A percentile compares a stretch with the other conserved stretches of the same genome.
Evolutionary conservation across 805 yeast species (phyloP).

Genomic region (Nakazawaea molendinolei): DNA sequence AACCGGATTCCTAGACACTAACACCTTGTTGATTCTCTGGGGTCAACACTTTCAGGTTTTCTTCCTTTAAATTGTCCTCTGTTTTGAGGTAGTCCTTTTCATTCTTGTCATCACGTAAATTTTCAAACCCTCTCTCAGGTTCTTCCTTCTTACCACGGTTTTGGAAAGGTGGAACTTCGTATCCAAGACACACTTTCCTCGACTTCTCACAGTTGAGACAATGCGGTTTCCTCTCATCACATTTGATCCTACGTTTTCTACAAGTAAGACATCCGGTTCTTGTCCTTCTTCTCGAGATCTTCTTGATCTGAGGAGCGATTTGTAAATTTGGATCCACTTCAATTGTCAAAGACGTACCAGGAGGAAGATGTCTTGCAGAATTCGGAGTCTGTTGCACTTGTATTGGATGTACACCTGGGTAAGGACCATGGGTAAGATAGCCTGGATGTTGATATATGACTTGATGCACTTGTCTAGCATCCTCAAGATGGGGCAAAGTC

Average conservation of each 20-base stretch:
- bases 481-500: background rate
- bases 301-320: too few species aligned
- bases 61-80: too few species aligned
- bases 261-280: conserved; percentile 75
- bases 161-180: conserved; percentile 32
- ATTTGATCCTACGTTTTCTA: conserved; percentile 62
- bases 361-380: too few species aligned
- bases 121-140: background rate
- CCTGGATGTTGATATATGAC: conserved; percentile 5
- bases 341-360: too few species aligned
- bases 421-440: too few species aligned
- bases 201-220: conserved; percentile 64
- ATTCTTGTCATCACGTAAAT: background rate
- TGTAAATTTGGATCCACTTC: too few species aligned
- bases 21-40: too few species aligned
- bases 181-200: conserved; percentile 62
- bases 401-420: too few species aligned
- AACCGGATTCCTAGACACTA: too few species aligned
- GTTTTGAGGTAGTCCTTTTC: too few species aligned
- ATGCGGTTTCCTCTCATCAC: conserved; percentile 68
- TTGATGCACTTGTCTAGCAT: background rate
- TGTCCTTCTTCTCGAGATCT: conserved; percentile 53
- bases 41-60: too few species aligned
- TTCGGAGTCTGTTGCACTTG: too few species aligned
- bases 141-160: conserved; percentile 5